Evolutionary conservation across 768 basidiomycete species (phyloP).

Genomic region (Russula foetens): DNA sequence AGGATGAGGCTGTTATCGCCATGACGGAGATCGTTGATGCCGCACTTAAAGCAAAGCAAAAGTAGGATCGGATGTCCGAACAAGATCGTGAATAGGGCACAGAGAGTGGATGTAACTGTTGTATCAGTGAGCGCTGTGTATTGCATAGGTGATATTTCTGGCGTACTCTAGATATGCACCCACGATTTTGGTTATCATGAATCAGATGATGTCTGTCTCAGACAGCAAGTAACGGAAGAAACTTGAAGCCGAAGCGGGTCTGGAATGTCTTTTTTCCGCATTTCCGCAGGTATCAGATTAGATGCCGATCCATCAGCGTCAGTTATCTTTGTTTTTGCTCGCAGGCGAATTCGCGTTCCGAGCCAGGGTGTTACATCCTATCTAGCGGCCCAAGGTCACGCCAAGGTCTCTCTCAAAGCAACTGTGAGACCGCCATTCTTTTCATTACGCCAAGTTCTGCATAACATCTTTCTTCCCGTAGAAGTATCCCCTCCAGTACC

Average conservation of each 20-base stretch:
- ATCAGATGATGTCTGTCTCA: background rate
- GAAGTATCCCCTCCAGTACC: background rate
- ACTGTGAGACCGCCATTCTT: background rate
- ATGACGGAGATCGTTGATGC: slow-evolving; percentile 39
- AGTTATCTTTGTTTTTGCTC: no score
- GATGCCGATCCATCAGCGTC: no score
- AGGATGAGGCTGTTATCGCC: slow-evolving; percentile 45
- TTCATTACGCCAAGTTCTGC: background rate
- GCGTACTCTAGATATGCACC: background rate
- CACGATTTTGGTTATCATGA: background rate
- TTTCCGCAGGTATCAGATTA: no score
- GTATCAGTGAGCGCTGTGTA: background rate
- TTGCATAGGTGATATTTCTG: background rate
- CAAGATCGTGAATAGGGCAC: background rate
- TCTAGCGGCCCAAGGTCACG: background rate
- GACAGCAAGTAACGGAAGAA: background rate
- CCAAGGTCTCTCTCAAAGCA: background rate
- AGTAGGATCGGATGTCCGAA: background rate
- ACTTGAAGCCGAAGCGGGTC: background rate
- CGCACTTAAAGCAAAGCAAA: slow-evolving; percentile 26
- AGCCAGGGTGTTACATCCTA: background rate
- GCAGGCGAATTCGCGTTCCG: no score
- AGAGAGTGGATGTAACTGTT: background rate
- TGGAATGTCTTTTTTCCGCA: no score
- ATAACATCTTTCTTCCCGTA: background rate